Percentiles rank a stretch among this genome's conserved stretches.
phyloP scores from a whole-genome alignment of 129 eudicot species.

The Erigeron canadensis region DNA sequence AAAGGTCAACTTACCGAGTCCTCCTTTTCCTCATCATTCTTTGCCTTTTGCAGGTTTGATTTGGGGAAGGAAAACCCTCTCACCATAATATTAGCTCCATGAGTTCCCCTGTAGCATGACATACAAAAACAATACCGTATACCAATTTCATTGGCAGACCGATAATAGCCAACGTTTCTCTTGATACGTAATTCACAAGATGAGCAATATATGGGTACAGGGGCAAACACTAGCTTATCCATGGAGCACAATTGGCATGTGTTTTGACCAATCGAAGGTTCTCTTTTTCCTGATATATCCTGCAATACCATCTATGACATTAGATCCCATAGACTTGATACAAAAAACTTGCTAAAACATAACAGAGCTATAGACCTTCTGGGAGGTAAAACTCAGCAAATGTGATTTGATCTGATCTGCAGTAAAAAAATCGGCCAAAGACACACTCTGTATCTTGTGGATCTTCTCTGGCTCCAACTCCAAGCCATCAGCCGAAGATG shows the following conservation, averaged over 20 bases:
- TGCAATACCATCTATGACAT: constrained; percentile 15
- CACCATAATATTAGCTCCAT: constrained; percentile 43
- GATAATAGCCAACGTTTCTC: constrained; percentile 44
- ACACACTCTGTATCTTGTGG: constrained; percentile 40
- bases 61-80: constrained; percentile 51
- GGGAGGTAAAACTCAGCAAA: constrained; percentile 47
- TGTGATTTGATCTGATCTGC: constrained; percentile 58
- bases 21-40: constrained; percentile 43
- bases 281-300: constrained; percentile 37
- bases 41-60: constrained; percentile 41
- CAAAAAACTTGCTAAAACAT: background rate
- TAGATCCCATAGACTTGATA: constrained; percentile 12
- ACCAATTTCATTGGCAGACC: constrained; percentile 39
- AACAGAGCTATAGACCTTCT: constrained; percentile 42
- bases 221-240: constrained; percentile 54
- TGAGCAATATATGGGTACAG: constrained; percentile 69
- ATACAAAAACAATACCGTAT: constrained; percentile 47
- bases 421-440: constrained; percentile 62
- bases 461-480: constrained; percentile 41
- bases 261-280: constrained; percentile 37
- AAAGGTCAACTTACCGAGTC: constrained; percentile 57
- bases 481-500: constrained; percentile 35
- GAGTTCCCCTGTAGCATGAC: constrained; percentile 51
- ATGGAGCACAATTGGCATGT: constrained; percentile 64
- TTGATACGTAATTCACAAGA: constrained; percentile 57